A percentile compares a stretch with the other conserved stretches of the same genome.
Evolutionary conservation across 495 filamentous ascomycete species (phyloP).

Genomic region (Jackrogersella multiformis): DNA sequence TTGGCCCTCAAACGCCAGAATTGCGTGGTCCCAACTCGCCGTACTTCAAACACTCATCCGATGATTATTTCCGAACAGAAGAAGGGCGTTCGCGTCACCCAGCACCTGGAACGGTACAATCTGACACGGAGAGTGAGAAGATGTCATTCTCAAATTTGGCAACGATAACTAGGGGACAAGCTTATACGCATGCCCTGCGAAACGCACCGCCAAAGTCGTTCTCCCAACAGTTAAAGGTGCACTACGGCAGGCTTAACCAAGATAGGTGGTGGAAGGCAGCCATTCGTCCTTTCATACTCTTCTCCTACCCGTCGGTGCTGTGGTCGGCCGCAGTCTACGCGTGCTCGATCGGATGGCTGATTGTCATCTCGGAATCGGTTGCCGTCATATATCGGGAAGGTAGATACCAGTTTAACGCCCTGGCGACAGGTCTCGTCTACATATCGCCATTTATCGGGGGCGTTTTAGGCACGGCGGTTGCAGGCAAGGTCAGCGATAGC

Average conservation of each 20-base stretch:
- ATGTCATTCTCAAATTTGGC: slow-evolving; percentile 44
- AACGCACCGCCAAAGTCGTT: slow-evolving; percentile 71
- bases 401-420: slow-evolving; percentile 78
- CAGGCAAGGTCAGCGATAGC: slow-evolving; percentile 87
- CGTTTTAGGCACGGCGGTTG: slow-evolving; percentile 87
- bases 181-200: slow-evolving; percentile 70
- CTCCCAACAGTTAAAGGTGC: slow-evolving; percentile 72
- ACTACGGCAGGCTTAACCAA: slow-evolving; percentile 77
- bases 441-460: slow-evolving; percentile 90
- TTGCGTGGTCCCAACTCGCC: slow-evolving; percentile 50
- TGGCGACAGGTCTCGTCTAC: slow-evolving; percentile 87
- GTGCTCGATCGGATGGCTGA: slow-evolving; percentile 93
- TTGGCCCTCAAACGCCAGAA: slow-evolving; percentile 39
- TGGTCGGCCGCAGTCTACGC: slow-evolving; percentile 91
- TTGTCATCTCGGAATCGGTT: slow-evolving; percentile 90
- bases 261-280: slow-evolving; percentile 83
- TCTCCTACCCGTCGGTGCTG: slow-evolving; percentile 86
- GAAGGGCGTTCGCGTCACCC: slow-evolving; percentile 17
- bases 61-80: slow-evolving; percentile 25
- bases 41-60: slow-evolving; percentile 32
- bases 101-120: slow-evolving; percentile 4
- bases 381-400: slow-evolving; percentile 76
- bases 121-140: slow-evolving; percentile 51
- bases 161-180: slow-evolving; percentile 40
- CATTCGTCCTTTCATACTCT: slow-evolving; percentile 83